These are phyloP conservation scores for Yamadazyma paraphyllophila DNA, from an alignment of 805 yeast genomes.

Conservation along the genomic window DNA sequence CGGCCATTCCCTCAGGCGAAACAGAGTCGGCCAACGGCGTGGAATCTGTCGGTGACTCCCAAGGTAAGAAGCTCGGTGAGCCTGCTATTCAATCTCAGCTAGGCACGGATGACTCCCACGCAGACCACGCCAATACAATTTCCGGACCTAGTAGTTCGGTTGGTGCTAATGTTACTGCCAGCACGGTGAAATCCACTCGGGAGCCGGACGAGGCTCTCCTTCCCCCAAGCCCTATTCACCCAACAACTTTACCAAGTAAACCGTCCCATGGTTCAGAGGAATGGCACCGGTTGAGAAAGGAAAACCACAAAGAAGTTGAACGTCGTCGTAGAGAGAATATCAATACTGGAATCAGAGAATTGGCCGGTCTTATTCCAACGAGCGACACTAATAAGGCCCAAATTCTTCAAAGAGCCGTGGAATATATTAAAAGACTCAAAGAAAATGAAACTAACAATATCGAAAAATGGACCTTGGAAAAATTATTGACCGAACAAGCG, in stretches of 20 bases:
- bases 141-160: no score
- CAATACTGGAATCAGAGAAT: constrained; percentile 79
- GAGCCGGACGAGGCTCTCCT: neutral
- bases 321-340: constrained; percentile 87
- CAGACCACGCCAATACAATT: no score
- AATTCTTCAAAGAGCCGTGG: constrained; percentile 83
- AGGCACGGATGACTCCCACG: no score
- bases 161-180: no score
- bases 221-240: constrained; percentile 10
- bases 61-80: no score
- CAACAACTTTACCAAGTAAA: constrained; percentile 41
- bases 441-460: constrained; percentile 86
- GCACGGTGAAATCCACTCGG: no score
- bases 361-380: constrained; percentile 76
- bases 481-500: constrained; percentile 87
- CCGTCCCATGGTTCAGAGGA: constrained; percentile 77
- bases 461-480: constrained; percentile 94
- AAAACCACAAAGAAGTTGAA: constrained; percentile 94
- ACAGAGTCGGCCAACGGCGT: no score
- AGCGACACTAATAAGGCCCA: constrained; percentile 89
- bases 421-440: constrained; percentile 83
- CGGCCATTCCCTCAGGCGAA: no score
- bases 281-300: constrained; percentile 79
- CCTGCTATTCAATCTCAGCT: no score
- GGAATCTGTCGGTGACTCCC: no score